phyloP scores from a whole-genome alignment of 345 rosid genomes.

The Linum usitatissimum region DNA sequence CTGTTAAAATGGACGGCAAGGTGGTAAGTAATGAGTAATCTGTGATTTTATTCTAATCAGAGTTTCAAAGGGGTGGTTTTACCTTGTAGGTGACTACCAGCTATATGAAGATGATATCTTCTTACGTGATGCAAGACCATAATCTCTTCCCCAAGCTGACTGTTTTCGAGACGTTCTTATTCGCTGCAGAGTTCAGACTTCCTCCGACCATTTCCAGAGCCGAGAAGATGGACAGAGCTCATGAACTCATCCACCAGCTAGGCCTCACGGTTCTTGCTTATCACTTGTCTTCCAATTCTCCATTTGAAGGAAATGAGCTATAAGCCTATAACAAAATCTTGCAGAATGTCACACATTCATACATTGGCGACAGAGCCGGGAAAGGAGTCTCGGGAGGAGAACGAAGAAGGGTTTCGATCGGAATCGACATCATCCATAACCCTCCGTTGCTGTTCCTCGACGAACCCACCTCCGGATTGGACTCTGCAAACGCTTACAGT shows the following conservation, averaged over 20 bases:
- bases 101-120: slow-evolving; percentile 69
- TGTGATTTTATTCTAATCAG: not conserved
- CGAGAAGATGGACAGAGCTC: slow-evolving; percentile 57
- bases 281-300: too few species aligned
- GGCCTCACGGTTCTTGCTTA: slow-evolving; percentile 44
- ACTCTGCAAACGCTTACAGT: slow-evolving; percentile 70
- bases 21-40: slow-evolving; percentile 20
- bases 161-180: slow-evolving; percentile 71
- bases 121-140: slow-evolving; percentile 92
- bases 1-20: slow-evolving; percentile 60
- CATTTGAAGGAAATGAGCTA: not conserved
- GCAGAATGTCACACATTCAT: slow-evolving; percentile 39
- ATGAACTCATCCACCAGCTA: slow-evolving; percentile 55
- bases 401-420: slow-evolving; percentile 64
- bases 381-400: slow-evolving; percentile 87
- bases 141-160: slow-evolving; percentile 71
- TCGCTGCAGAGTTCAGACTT: slow-evolving; percentile 76
- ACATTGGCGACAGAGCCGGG: slow-evolving; percentile 65
- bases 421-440: slow-evolving; percentile 74
- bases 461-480: slow-evolving; percentile 87
- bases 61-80: not conserved
- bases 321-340: not conserved
- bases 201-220: slow-evolving; percentile 52
- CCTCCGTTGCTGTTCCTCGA: slow-evolving; percentile 71
- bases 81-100: slow-evolving; percentile 40